These are phyloP conservation scores for Colletotrichum sp. DNA, from an alignment of 2,329 filamentous ascomycete genomes.

Conservation along the genomic window DNA sequence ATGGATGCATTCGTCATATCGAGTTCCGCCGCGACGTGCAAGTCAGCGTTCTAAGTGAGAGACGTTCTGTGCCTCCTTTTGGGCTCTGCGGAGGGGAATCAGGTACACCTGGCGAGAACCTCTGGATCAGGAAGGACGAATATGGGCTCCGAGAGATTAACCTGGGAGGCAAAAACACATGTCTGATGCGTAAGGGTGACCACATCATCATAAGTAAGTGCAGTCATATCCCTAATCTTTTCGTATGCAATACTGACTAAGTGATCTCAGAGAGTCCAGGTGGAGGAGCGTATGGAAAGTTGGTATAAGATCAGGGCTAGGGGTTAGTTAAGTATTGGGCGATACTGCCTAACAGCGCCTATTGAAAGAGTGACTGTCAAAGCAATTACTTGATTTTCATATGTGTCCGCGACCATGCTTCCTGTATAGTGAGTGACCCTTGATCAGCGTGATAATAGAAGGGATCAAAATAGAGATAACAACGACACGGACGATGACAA, in stretches of 20 bases:
- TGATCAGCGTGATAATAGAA: rapidly evolving
- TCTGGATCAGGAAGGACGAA: background rate
- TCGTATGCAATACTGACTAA: rapidly evolving
- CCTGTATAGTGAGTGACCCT: no score
- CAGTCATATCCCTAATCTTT: background rate
- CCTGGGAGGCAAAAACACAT: background rate
- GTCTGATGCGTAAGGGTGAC: background rate
- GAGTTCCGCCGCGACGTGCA: background rate
- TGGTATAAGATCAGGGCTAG: no score
- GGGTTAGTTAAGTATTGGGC: no score
- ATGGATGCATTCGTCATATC: background rate
- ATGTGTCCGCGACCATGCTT: no score
- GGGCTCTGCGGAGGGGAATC: background rate
- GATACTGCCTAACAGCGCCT: no score
- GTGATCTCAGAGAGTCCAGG: background rate
- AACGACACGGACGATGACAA: no score
- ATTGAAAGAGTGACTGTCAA: no score
- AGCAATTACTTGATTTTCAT: no score
- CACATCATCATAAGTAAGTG: background rate
- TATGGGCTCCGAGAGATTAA: background rate
- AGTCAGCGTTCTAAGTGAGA: background rate
- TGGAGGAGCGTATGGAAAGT: no score
- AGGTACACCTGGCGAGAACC: background rate
- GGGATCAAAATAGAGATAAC: no score
- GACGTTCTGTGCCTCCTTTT: background rate